Evolutionary conservation across 2,329 filamentous ascomycete genomes (phyloP).

Genomic region (Geosmithia putterillii): DNA sequence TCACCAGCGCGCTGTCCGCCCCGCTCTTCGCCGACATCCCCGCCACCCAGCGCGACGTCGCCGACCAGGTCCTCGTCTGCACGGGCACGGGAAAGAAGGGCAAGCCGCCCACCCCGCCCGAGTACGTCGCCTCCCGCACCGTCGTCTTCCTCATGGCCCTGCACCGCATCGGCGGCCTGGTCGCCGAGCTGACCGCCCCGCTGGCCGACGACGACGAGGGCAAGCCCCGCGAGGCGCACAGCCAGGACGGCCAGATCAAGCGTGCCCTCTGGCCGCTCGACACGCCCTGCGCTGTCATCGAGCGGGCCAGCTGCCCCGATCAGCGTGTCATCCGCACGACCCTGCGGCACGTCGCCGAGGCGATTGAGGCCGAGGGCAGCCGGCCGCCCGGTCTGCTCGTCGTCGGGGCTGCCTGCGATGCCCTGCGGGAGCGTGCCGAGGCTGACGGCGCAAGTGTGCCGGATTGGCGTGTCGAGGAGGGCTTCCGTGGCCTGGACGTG

Average conservation of each 20-base stretch:
- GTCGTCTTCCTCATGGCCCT: slow-evolving; percentile 93
- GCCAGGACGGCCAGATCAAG: slow-evolving; percentile 11
- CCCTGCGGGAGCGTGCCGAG: slow-evolving; percentile 46
- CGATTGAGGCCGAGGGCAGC: slow-evolving; percentile 81
- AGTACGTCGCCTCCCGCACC: slow-evolving; percentile 64
- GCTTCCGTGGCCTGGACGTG: slow-evolving; percentile 62
- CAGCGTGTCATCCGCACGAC: slow-evolving; percentile 88
- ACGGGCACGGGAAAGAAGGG: slow-evolving; percentile 93
- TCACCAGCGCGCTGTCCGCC: slow-evolving; percentile 78
- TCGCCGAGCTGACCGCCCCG: slow-evolving; percentile 53
- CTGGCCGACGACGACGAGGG: slow-evolving; percentile 4
- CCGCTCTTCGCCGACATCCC: slow-evolving; percentile 84
- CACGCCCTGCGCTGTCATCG: slow-evolving; percentile 88
- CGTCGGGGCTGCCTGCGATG: slow-evolving; percentile 72
- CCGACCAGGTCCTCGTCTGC: slow-evolving; percentile 90
- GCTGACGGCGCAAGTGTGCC: slow-evolving; percentile 30
- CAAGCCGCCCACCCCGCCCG: slow-evolving; percentile 66
- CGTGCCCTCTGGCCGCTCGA: slow-evolving; percentile 52
- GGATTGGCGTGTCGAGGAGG: slow-evolving; percentile 74
- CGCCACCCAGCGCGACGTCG: slow-evolving; percentile 75
- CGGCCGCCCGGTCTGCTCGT: slow-evolving; percentile 82
- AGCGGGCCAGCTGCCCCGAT: slow-evolving; percentile 86
- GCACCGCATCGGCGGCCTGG: slow-evolving; percentile 66
- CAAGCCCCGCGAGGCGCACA: slow-evolving; percentile 5
- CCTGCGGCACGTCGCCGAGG: slow-evolving; percentile 62